Conservation (phyloP, 495 filamentous ascomycete genomes). For the Lasiosphaeriaceae sp. region DNA sequence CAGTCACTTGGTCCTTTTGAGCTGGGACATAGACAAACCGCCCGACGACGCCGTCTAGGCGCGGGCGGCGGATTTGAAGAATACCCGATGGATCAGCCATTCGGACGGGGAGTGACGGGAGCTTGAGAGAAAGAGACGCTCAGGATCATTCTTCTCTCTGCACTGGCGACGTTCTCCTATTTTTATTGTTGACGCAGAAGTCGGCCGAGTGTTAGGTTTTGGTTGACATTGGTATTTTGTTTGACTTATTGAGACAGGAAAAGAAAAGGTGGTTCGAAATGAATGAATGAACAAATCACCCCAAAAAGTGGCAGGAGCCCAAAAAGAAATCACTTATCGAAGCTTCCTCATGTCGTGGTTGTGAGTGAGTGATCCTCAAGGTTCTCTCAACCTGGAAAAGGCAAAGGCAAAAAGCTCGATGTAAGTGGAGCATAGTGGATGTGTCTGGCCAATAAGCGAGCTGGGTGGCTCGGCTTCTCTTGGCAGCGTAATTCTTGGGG, state of each 20-base stretch:
- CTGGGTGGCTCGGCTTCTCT: neutral
- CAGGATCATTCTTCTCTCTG: constrained; percentile 20
- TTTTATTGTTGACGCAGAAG: too few relatives aligned
- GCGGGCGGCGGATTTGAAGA: constrained; percentile 2
- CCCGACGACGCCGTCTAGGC: constrained; percentile 21
- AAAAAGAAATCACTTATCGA: too few relatives aligned
- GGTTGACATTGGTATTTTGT: too few relatives aligned
- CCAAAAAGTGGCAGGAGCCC: too few relatives aligned
- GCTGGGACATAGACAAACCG: constrained; percentile 25
- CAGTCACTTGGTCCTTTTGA: constrained; percentile 7
- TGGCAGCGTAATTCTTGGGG: neutral
- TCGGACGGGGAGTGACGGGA: constrained; percentile 13
- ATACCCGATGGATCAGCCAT: constrained; percentile 24
- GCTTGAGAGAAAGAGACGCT: neutral
- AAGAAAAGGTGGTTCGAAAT: too few relatives aligned
- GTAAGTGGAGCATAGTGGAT: neutral
- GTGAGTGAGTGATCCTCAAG: neutral
- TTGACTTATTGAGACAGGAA: too few relatives aligned
- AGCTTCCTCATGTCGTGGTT: too few relatives aligned
- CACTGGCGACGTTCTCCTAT: too few relatives aligned
- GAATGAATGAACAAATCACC: too few relatives aligned
- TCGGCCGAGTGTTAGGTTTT: too few relatives aligned
- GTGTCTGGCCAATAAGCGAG: neutral
- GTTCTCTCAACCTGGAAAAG: neutral
- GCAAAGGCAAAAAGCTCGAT: neutral